These are phyloP conservation scores for Albifimbria verrucaria DNA, from an alignment of 2,329 filamentous ascomycete genomes.

Conservation along the genomic window DNA sequence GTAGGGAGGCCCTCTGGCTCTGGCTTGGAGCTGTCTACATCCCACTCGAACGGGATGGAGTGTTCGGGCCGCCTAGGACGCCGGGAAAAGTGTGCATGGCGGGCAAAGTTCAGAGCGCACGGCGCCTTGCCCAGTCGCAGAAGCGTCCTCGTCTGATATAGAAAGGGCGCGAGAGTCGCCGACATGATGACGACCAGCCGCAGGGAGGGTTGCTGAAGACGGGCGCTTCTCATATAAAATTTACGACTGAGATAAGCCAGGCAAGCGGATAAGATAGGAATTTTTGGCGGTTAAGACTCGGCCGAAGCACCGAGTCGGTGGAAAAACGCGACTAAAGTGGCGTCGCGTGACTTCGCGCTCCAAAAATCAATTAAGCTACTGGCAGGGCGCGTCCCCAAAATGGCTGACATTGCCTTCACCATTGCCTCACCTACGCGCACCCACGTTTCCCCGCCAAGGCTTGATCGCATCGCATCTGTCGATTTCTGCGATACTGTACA, in stretches of 20 bases:
- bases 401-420: background rate
- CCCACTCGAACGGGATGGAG: conserved; percentile 52
- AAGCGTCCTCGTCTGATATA: conserved; percentile 68
- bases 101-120: conserved; percentile 16
- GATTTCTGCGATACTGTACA: no score
- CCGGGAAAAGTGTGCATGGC: conserved; percentile 15
- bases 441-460: no score
- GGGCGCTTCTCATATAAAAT: no score
- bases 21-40: conserved; percentile 31
- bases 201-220: no score
- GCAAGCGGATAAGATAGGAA: background rate
- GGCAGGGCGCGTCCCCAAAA: background rate
- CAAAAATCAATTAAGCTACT: conserved; percentile 19
- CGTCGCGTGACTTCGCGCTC: conserved; percentile 29
- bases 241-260: background rate
- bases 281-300: conserved; percentile 14
- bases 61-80: conserved; percentile 20
- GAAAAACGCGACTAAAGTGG: conserved; percentile 7
- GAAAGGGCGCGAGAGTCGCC: conserved; percentile 58
- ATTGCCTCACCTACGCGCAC: background rate
- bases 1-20: conserved; percentile 5
- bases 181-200: conserved; percentile 42
- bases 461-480: no score
- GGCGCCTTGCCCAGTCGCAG: conserved; percentile 23
- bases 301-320: conserved; percentile 5